Conservation (phyloP, 164 flowering plant genomes). For the grape (Vitis vinifera) region ASM3070453v1 NC_081812.1:22664001-22664500, state of each 20-base stretch:
- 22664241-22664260: slow-evolving; percentile 97
- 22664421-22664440: slow-evolving; percentile 74
- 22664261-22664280: slow-evolving; percentile 77
- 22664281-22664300: neutral
- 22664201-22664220: slow-evolving; percentile 47
- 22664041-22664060: neutral
- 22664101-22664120: neutral
- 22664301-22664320: slow-evolving; percentile 5
- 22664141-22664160: slow-evolving; percentile 44
- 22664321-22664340: neutral
- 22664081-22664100: neutral
- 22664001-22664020: neutral
- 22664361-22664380: slow-evolving; percentile 25
- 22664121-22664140: slow-evolving; percentile 50
- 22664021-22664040: no score
- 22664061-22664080: neutral
- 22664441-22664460: slow-evolving; percentile 92
- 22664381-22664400: slow-evolving; percentile 84
- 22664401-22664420: slow-evolving; percentile 82
- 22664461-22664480: slow-evolving; percentile 86
- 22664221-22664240: slow-evolving; percentile 43
- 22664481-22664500: slow-evolving; percentile 98
- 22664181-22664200: slow-evolving; percentile 51
- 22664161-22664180: slow-evolving; percentile 62
- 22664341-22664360: neutral